Conservation (phyloP, 2,329 filamentous ascomycete species). For the Fusarium phyllophilum region DNA sequence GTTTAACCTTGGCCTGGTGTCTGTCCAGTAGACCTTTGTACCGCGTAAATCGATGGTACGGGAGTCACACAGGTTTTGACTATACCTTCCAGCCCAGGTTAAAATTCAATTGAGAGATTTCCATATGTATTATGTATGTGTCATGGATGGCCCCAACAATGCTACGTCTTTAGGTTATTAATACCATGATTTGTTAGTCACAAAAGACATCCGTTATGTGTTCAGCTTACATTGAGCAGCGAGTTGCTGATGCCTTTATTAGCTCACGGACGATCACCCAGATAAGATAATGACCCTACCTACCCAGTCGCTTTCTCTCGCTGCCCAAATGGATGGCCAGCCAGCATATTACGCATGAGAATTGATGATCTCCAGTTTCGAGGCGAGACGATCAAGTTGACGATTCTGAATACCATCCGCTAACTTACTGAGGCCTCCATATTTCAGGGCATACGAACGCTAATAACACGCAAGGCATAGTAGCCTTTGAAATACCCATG, state of each 20-base stretch:
- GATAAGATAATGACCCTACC: neutral
- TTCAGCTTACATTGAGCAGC: neutral
- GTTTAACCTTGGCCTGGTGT: too few relatives aligned
- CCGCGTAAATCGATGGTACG: neutral
- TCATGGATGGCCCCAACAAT: neutral
- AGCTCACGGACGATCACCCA: neutral
- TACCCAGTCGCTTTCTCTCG: neutral
- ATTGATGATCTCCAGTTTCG: neutral
- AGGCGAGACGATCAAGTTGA: neutral
- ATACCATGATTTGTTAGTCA: neutral
- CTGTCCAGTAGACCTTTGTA: neutral
- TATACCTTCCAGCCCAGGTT: too few relatives aligned
- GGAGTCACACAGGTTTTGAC: neutral
- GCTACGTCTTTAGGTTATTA: neutral
- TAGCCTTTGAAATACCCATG: neutral
- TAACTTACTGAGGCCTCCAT: constrained; percentile 10
- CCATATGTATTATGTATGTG: neutral
- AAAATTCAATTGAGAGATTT: neutral
- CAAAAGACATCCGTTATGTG: neutral
- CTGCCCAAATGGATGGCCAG: neutral
- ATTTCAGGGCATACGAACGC: neutral
- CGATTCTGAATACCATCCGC: neutral
- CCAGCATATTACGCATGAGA: neutral
- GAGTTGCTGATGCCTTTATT: neutral
- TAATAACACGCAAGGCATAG: neutral